A percentile compares a stretch with the other conserved stretches of the same genome.
Evolutionary conservation across 176 grass and related monocot species (phyloP).

Genomic region (Alopecurus myosuroides): DNA sequence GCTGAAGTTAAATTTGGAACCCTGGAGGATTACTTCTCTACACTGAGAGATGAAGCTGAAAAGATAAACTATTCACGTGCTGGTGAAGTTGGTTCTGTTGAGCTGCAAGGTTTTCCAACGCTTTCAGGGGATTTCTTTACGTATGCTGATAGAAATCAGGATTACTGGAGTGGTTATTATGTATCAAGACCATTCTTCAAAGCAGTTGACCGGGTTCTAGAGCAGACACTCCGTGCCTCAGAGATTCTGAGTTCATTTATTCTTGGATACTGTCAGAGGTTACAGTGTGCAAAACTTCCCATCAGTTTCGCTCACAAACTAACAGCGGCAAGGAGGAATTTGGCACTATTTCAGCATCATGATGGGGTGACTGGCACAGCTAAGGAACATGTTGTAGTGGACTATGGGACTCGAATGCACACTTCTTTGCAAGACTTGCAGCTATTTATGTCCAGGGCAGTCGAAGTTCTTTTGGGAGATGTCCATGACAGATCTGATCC

Average conservation of each 20-base stretch:
- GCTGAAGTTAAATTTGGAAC: slow-evolving; percentile 94
- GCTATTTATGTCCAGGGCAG: slow-evolving; percentile 80
- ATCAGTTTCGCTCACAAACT: slow-evolving; percentile 88
- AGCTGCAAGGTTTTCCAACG: slow-evolving; percentile 83
- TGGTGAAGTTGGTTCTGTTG: slow-evolving; percentile 79
- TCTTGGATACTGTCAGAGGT: slow-evolving; percentile 90
- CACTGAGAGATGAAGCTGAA: slow-evolving; percentile 77
- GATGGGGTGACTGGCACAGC: slow-evolving; percentile 98
- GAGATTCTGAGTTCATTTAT: slow-evolving; percentile 89
- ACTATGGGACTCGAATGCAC: slow-evolving; percentile 94
- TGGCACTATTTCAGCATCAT: slow-evolving; percentile 99
- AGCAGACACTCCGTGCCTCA: slow-evolving; percentile 86
- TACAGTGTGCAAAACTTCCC: slow-evolving; percentile 67
- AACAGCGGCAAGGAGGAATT: slow-evolving; percentile 91
- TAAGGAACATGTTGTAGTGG: slow-evolving; percentile 88
- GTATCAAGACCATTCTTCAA: slow-evolving; percentile 98
- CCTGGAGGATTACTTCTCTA: slow-evolving; percentile 91
- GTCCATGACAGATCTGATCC: slow-evolving; percentile 79
- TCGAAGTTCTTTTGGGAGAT: slow-evolving; percentile 85
- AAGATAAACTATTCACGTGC: slow-evolving; percentile 73
- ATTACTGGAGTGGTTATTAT: slow-evolving; percentile 99
- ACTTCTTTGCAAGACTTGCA: slow-evolving; percentile 91
- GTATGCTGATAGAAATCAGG: slow-evolving; percentile 89
- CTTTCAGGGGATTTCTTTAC: slow-evolving; percentile 99
- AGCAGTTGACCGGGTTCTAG: slow-evolving; percentile 86